These are phyloP conservation scores for Malassezia equina DNA, from an alignment of 1,284 basidiomycete species.

Conservation along the genomic window DNA sequence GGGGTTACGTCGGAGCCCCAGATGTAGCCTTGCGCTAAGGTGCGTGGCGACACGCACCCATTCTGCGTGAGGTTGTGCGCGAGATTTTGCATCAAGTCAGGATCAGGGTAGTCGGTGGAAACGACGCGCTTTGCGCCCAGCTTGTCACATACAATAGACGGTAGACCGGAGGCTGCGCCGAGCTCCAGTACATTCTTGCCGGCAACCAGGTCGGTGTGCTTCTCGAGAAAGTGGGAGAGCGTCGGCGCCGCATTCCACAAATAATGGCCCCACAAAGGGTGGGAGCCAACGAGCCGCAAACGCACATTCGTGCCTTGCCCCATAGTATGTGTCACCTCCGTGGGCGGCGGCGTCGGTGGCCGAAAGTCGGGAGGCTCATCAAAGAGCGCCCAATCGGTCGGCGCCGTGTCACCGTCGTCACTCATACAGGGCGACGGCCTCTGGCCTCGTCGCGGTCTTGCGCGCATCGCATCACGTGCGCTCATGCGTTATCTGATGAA, in stretches of 20 bases:
- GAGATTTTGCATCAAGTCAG: constrained; percentile 67
- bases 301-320: constrained; percentile 19
- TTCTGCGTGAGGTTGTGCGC: constrained; percentile 61
- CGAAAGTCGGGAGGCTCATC: constrained; percentile 41
- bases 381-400: constrained; percentile 28
- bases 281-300: constrained; percentile 70
- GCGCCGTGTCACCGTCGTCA: constrained; percentile 4
- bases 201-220: constrained; percentile 50
- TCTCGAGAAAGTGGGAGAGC: constrained; percentile 46
- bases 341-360: constrained; percentile 40
- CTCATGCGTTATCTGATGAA: constrained; percentile 8
- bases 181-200: constrained; percentile 65
- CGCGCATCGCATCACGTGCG: background rate
- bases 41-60: constrained; percentile 49
- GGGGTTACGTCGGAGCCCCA: constrained; percentile 67
- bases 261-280: constrained; percentile 84
- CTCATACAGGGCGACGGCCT: background rate
- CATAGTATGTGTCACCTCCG: constrained; percentile 25
- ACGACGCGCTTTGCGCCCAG: constrained; percentile 55
- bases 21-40: constrained; percentile 59
- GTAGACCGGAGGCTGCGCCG: constrained; percentile 82
- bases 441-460: background rate
- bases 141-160: constrained; percentile 50
- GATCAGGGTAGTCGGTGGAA: constrained; percentile 85
- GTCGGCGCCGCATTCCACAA: constrained; percentile 57